Evolutionary conservation across 805 yeast genomes (phyloP).

Genomic region (Spathaspora girioi): DNA sequence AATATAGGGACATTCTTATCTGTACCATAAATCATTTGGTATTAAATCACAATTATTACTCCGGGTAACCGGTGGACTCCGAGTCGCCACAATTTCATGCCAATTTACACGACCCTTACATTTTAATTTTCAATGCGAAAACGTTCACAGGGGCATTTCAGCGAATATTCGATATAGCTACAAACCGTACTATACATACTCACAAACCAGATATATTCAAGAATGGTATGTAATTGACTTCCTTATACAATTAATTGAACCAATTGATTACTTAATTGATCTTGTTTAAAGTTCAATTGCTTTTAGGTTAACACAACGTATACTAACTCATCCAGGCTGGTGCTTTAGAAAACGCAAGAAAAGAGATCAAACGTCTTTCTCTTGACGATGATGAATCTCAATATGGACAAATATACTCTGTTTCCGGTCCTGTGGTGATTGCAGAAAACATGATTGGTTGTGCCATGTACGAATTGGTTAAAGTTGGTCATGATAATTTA

Average conservation of each 20-base stretch:
- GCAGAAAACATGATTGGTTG: constrained; percentile 99
- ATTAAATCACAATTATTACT: neutral
- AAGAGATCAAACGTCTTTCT: constrained; percentile 81
- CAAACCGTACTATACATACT: neutral
- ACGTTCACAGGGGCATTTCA: neutral
- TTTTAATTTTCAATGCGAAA: neutral
- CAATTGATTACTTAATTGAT: neutral
- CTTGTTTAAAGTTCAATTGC: neutral
- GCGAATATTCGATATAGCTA: neutral
- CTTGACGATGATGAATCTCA: constrained; percentile 72
- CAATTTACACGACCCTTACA: neutral
- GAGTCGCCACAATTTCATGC: neutral
- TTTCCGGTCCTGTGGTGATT: constrained; percentile 95
- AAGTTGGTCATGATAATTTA: constrained; percentile 93
- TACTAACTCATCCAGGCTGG: constrained; percentile 61
- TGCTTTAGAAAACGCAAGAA: constrained; percentile 95
- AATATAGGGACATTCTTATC: too few species aligned
- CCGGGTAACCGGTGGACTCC: neutral
- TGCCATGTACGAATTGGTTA: constrained; percentile 99
- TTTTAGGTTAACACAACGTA: neutral
- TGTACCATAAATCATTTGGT: too few species aligned
- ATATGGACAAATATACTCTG: constrained; percentile 88
- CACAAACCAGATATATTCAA: neutral
- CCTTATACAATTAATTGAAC: neutral
- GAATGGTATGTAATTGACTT: neutral